A percentile compares a stretch with the other conserved stretches of the same genome.
These are phyloP conservation scores for Aureobasidium sp. DNA, from an alignment of 2,329 filamentous ascomycete species.

Conservation along the genomic window DNA sequence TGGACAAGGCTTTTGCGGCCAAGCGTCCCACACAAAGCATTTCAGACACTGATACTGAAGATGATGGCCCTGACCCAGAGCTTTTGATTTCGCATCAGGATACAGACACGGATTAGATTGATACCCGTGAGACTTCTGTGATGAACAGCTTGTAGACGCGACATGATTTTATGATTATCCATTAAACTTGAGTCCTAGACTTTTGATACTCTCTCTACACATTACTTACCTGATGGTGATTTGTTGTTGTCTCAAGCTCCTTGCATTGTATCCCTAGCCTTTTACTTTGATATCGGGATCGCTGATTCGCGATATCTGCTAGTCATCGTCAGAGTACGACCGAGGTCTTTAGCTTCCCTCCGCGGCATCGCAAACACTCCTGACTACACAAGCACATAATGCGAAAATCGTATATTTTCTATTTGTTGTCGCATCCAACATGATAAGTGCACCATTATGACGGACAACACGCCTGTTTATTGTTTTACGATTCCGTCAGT, in stretches of 20 bases:
- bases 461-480: background rate
- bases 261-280: background rate
- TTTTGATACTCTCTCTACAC: background rate
- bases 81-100: conserved; percentile 43
- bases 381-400: background rate
- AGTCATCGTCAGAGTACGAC: background rate
- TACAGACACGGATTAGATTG: conserved; percentile 23
- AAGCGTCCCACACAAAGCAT: conserved; percentile 18
- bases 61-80: conserved; percentile 43
- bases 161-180: background rate
- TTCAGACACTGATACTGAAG: conserved; percentile 32
- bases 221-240: background rate
- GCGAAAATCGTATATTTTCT: background rate
- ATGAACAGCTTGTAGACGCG: background rate
- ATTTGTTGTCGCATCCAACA: background rate
- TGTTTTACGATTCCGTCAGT: conserved; percentile 74
- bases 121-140: conserved; percentile 1
- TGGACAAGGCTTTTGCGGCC: conserved; percentile 30
- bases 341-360: background rate
- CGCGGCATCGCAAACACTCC: background rate
- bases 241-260: background rate
- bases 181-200: no score
- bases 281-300: background rate
- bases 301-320: background rate
- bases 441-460: background rate